phyloP scores from a whole-genome alignment of 805 yeast genomes.

The Phaffomyces thermotolerans region DNA sequence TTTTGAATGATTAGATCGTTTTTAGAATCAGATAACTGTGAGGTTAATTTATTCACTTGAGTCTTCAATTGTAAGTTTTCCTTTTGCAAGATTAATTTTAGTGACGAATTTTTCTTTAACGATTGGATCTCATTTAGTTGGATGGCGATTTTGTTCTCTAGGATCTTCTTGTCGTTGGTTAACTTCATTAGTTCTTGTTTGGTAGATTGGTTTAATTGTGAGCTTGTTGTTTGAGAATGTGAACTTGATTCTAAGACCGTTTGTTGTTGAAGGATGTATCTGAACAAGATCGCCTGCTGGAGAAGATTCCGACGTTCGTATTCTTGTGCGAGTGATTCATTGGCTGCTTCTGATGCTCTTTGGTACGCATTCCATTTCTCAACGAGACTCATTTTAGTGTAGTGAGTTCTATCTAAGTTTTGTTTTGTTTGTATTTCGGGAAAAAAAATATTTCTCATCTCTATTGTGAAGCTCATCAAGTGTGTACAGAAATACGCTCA shows the following conservation, averaged over 20 bases:
- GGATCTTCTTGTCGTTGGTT: conserved; percentile 18
- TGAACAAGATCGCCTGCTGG: conserved; percentile 14
- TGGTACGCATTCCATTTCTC: no score
- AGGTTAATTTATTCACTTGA: conserved; percentile 27
- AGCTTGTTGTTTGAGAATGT: conserved; percentile 5
- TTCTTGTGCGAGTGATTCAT: conserved; percentile 7
- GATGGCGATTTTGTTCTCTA: conserved; percentile 16
- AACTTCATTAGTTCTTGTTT: conserved; percentile 17
- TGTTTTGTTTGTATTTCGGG: no score
- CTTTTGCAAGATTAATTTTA: conserved; percentile 14
- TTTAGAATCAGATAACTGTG: conserved; percentile 25
- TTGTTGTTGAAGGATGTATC: conserved; percentile 16
- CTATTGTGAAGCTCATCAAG: no score
- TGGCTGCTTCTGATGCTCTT: no score
- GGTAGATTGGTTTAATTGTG: conserved; percentile 9
- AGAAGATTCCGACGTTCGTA: conserved; percentile 13
- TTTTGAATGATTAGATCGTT: conserved; percentile 25
- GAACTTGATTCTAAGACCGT: conserved; percentile 7
- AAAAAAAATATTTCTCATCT: no score
- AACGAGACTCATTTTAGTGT: no score
- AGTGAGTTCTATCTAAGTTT: no score
- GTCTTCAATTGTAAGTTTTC: conserved; percentile 29
- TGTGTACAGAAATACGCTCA: no score
- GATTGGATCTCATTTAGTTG: conserved; percentile 17
- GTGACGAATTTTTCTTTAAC: conserved; percentile 19